Evolutionary conservation across 1,284 basidiomycete species (phyloP), one percentile per base, ranked within the genome.

Genomic region (Ganoderma meredithae): DNA sequence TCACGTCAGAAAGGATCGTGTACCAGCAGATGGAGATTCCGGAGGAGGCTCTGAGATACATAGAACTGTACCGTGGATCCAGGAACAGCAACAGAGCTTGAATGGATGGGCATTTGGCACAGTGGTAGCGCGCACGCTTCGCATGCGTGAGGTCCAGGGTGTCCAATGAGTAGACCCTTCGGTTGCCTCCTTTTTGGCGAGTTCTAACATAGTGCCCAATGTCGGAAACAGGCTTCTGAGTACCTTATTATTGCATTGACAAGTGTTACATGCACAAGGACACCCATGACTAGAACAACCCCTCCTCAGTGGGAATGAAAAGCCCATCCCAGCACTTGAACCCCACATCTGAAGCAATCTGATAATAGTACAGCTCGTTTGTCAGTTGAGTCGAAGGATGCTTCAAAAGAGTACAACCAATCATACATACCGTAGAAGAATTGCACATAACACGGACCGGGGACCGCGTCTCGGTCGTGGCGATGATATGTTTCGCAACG

Each of bases 361-460:
- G 60, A 39, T 19, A 31, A 31, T 31, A 31, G 27, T 31, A 56
- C 19, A 60, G 9, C n/a, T n/a, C 5, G 8, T 33, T n/a, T 10
- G 19, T n/a, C 31, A 36, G 19, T 31, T n/a, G 15, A 36, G 19
- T 31, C 27, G 27, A 31, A 31, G 27, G 27, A 31, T 3, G 27
- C 27, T 31, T n/a, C 3, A 1, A 4, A 7, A 9, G 9, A 8
- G 56, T 9, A 33, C 56, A 39, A 33, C 2, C 27, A n/a, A 31
- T 31, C 27, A 39, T 1, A 75, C 83, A 64, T 72, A 88, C 86
- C 4, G 84, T 82, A 0, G 80, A 77, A 2, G 85, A 76, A 72
- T 89, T 83, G 73, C 88, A 90, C 86, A 89, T 85, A 6, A 85
- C 88, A 40, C 78, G 74, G 1, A 84, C 83, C 1, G 80, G 78